Evolutionary conservation across 768 basidiomycete genomes (phyloP).

Genomic region (Trametes punicea): DNA sequence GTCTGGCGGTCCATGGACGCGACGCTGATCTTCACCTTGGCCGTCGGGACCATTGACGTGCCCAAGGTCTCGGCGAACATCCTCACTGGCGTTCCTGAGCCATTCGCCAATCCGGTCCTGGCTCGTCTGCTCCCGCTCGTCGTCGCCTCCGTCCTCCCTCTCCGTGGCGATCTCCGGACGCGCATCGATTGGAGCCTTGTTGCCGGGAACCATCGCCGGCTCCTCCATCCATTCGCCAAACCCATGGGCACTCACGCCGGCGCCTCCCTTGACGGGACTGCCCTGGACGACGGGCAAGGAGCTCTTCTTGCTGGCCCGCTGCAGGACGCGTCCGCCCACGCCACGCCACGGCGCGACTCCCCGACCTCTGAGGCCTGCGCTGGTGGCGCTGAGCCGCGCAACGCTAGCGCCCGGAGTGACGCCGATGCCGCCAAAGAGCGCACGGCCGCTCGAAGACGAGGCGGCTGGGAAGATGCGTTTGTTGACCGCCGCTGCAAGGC

Average conservation of each 20-base stretch:
- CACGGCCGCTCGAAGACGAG: not conserved
- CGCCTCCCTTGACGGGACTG: slow-evolving; percentile 42
- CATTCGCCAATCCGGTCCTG: slow-evolving; percentile 14
- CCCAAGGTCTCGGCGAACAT: slow-evolving; percentile 10
- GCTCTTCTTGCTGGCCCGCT: slow-evolving; percentile 42
- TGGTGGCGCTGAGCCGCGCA: not conserved
- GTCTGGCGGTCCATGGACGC: not conserved
- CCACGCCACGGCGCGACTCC: not conserved
- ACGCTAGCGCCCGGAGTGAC: not conserved
- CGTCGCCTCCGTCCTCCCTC: not conserved
- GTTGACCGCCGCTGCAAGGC: not conserved
- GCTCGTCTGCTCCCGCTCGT: slow-evolving; percentile 1
- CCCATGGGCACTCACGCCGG: not conserved
- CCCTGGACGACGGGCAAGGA: slow-evolving; percentile 42
- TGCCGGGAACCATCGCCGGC: not conserved
- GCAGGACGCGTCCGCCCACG: slow-evolving; percentile 23
- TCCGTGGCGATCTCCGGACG: not conserved
- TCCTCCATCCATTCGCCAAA: not conserved
- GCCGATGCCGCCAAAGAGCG: not conserved
- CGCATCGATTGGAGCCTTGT: too few relatives aligned
- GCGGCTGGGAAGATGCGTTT: not conserved
- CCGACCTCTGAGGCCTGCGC: too few relatives aligned
- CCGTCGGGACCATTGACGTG: not conserved
- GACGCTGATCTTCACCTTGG: not conserved
- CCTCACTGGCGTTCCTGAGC: slow-evolving; percentile 12